Percentiles rank a stretch among this genome's conserved stretches.
These are phyloP conservation scores for Cyclotella choctawhatcheeana DNA, from an alignment of 108 stramenopile species.

Conservation along the genomic window DNA sequence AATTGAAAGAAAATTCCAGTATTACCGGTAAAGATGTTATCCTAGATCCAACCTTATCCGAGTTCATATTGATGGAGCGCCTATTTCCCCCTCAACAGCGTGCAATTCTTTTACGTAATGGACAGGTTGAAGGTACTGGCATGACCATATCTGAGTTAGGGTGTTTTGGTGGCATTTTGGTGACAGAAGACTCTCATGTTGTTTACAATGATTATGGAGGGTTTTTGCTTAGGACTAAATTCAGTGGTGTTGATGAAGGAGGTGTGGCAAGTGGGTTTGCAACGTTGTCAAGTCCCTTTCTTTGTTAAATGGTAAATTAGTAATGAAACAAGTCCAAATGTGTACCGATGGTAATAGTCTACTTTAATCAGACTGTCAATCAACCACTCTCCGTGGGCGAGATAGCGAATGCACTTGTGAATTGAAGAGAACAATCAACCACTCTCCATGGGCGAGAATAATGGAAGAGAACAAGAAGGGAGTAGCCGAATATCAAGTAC, in stretches of 20 bases:
- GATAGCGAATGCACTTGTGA: no score
- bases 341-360: no score
- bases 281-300: slow-evolving; percentile 81
- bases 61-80: slow-evolving; percentile 91
- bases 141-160: slow-evolving; percentile 83
- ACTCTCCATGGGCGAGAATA: no score
- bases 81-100: slow-evolving; percentile 81
- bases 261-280: slow-evolving; percentile 91
- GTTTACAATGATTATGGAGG: slow-evolving; percentile 82
- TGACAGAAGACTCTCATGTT: slow-evolving; percentile 53
- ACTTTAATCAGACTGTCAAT: no score
- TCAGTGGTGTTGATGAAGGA: slow-evolving; percentile 87
- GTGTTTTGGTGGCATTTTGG: slow-evolving; percentile 75
- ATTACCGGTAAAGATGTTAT: slow-evolving; percentile 8
- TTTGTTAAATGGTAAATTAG: no score
- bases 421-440: no score
- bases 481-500: no score
- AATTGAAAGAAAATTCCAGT: slow-evolving; percentile 60
- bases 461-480: no score
- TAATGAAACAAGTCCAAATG: no score
- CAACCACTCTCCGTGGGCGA: no score
- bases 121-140: slow-evolving; percentile 75
- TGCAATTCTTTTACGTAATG: slow-evolving; percentile 74
- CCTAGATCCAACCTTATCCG: slow-evolving; percentile 52
- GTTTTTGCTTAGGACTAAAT: slow-evolving; percentile 82